These are phyloP conservation scores for Heritiera fomes DNA, from an alignment of 345 rosid species.

Conservation along the genomic window DNA sequence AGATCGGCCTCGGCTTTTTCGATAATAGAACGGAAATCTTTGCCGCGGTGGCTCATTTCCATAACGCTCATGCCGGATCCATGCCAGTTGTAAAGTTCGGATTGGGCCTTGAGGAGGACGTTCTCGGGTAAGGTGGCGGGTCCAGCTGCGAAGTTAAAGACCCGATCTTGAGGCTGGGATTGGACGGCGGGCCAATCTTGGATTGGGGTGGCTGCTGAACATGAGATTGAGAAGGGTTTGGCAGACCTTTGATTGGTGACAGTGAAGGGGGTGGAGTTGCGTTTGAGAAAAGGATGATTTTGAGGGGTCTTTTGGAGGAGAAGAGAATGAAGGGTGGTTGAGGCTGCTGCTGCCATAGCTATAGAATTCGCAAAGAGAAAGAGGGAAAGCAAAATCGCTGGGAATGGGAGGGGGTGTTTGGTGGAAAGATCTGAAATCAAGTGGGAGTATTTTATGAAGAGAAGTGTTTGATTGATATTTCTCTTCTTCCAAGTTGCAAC, in stretches of 20 bases:
- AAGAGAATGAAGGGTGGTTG: conserved; percentile 36
- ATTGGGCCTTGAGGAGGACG: conserved; percentile 73
- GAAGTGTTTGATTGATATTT: no score
- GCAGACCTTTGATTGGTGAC: conserved; percentile 16
- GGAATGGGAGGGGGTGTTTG: neutral
- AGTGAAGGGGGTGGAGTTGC: conserved; percentile 28
- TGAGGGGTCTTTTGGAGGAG: conserved; percentile 41
- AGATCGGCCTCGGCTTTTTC: conserved; percentile 85
- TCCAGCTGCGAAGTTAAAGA: conserved; percentile 92
- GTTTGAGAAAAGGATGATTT: conserved; percentile 24
- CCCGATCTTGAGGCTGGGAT: conserved; percentile 44
- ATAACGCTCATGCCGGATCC: conserved; percentile 98
- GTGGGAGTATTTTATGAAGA: neutral
- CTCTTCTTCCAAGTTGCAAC: no score
- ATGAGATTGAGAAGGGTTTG: conserved; percentile 43
- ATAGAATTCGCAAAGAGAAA: neutral
- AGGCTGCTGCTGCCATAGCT: conserved; percentile 43
- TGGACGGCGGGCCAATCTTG: conserved; percentile 24
- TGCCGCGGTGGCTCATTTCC: conserved; percentile 99
- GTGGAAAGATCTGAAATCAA: conserved; percentile 7
- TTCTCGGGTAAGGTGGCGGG: conserved; percentile 79
- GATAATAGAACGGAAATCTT: conserved; percentile 61
- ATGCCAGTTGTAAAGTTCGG: conserved; percentile 84
- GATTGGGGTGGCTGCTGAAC: conserved; percentile 36
- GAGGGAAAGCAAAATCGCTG: neutral